Base-by-base conservation (phyloP, 2,329 filamentous ascomycete species). In the Colletotrichum aenigma region DNA sequence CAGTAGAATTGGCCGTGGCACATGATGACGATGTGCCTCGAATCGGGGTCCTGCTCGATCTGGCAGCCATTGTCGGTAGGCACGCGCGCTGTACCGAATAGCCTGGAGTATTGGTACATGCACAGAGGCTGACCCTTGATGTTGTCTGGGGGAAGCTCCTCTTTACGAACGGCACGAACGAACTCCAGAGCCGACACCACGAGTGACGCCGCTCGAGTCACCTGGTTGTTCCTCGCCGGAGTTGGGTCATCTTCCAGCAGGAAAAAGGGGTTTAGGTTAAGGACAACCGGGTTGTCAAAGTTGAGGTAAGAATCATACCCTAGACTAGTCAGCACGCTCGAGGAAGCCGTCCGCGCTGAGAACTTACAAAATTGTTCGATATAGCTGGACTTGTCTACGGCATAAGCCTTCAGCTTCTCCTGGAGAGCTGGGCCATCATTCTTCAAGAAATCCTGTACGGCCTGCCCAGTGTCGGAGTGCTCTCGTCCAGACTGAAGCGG, bases 221-320 rank as follows among this genome's bases (percentile, higher is more conserved):
- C 95, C 84, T 99, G 97, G 83, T 98, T 97, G 86, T 98, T 98
- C 78, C 97, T 92, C 61, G 96, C 96, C 4, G 97, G 97, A 2
- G 97, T 99, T 1, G 97, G 97, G 81, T 99, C 97, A 87, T 99
- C 97, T 85, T 98, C 97, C 68, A 99, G 89, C 72, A 99, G 88
- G 87, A 99, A 99, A 87, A 99, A 99, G 0, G 97, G 97, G 82
- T 99, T 99, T 78, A 99, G 87, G 85, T 99, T 98, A 79, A 99
- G 90, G 55, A 99, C 97, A 55, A 99, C 97, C 0, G 97, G 96
- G 81, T 98, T 98, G 83, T 98, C 97, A 82, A 94, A 99, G 86
- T 98, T 98, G 77, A 99, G 89, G 82, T 98, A 99, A 34, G 97
- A 98, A 84, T 99, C 97, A 83, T 98, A 98, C 97, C 96, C 96